Conservation (phyloP, 345 rosid genomes). For the Aurinia saxatilis region DNA sequence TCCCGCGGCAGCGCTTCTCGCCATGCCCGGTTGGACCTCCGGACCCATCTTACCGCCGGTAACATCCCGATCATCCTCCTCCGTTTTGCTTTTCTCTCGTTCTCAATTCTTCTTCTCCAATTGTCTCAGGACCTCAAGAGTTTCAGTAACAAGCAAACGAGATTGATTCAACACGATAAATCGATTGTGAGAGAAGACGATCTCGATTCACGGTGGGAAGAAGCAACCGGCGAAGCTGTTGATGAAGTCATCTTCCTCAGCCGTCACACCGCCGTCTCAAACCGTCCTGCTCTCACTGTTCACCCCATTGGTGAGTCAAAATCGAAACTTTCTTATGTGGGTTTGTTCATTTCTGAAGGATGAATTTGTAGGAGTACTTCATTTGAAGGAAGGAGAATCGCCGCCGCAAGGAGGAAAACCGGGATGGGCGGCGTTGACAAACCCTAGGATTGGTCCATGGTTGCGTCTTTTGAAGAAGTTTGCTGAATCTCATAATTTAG, state of each 20-base stretch:
- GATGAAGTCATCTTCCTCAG: slow-evolving; percentile 85
- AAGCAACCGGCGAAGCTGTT: slow-evolving; percentile 67
- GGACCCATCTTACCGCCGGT: slow-evolving; percentile 47
- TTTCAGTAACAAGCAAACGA: slow-evolving; percentile 43
- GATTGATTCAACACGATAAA: slow-evolving; percentile 57
- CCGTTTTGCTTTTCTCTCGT: no score
- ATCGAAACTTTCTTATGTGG: neutral
- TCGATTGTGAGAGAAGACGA: slow-evolving; percentile 69
- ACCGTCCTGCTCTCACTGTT: slow-evolving; percentile 83
- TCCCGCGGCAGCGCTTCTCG: slow-evolving; percentile 67
- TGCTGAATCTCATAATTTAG: slow-evolving; percentile 59
- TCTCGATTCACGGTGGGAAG: slow-evolving; percentile 81
- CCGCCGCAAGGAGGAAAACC: slow-evolving; percentile 89
- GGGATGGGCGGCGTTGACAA: slow-evolving; percentile 87
- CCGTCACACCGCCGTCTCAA: slow-evolving; percentile 86
- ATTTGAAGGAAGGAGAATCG: slow-evolving; percentile 64
- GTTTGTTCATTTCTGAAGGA: slow-evolving; percentile 1
- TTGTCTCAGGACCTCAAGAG: slow-evolving; percentile 48
- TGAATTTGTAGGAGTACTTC: slow-evolving; percentile 65
- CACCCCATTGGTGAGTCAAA: slow-evolving; percentile 67
- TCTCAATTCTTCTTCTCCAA: neutral
- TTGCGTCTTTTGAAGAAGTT: slow-evolving; percentile 60
- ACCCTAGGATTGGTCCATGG: slow-evolving; percentile 92
- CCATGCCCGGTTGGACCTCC: slow-evolving; percentile 63
- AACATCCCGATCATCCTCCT: neutral